phyloP scores from a whole-genome alignment of 2,329 filamentous ascomycete genomes.

The Bipolaris oryzae region DNA sequence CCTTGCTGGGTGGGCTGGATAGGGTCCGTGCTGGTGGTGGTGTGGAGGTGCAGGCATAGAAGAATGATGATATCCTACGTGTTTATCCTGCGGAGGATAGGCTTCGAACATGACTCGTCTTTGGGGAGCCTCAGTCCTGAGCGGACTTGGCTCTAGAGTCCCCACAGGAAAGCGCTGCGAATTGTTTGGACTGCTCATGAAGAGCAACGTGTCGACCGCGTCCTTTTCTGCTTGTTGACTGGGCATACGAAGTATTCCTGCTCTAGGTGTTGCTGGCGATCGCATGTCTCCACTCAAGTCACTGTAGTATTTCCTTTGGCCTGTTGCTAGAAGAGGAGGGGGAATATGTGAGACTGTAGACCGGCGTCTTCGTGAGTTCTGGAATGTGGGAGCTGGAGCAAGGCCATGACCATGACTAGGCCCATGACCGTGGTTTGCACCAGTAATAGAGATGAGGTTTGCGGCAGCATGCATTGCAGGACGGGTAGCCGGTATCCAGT shows the following conservation, averaged over 20 bases:
- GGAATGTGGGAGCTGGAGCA: constrained; percentile 44
- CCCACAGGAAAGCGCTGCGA: constrained; percentile 51
- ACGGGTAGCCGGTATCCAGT: constrained; percentile 36
- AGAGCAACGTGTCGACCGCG: constrained; percentile 78
- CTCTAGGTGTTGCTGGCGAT: constrained; percentile 42
- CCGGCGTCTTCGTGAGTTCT: constrained; percentile 43
- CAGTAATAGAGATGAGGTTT: constrained; percentile 38
- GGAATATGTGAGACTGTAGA: constrained; percentile 43
- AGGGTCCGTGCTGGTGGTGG: constrained; percentile 32
- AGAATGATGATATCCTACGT: constrained; percentile 29
- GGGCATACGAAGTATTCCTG: constrained; percentile 68
- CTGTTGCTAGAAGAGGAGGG: constrained; percentile 37
- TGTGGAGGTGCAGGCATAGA: constrained; percentile 31
- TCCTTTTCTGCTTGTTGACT: constrained; percentile 78
- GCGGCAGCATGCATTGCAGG: constrained; percentile 36
- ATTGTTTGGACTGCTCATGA: constrained; percentile 81
- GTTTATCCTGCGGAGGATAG: constrained; percentile 35
- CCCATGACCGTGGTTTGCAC: constrained; percentile 25
- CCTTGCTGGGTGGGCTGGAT: constrained; percentile 37
- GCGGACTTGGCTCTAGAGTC: constrained; percentile 37
- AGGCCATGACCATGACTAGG: constrained; percentile 31
- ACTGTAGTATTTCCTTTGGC: constrained; percentile 43
- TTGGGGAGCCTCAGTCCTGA: constrained; percentile 37
- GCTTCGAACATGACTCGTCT: constrained; percentile 48
- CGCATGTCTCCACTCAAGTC: constrained; percentile 35